Conservation (phyloP, 129 eudicot genomes). For the Pulicaria dysenterica region DNA sequence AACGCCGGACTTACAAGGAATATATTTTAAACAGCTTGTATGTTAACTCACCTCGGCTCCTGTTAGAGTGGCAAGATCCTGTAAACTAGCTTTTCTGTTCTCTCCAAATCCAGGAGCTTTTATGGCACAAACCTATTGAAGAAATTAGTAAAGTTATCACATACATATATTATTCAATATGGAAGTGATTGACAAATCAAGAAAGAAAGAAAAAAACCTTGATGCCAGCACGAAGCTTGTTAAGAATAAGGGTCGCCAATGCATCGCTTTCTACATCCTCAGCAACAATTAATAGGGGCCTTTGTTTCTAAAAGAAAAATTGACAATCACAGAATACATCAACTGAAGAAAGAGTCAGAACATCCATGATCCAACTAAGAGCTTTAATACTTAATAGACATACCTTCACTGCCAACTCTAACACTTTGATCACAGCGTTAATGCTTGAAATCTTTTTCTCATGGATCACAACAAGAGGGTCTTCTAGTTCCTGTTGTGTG, state of each 20-base stretch:
- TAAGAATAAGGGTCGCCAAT: conserved; percentile 73
- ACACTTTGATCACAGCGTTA: conserved; percentile 58
- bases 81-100: conserved; percentile 60
- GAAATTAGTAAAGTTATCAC: background rate
- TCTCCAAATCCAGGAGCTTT: conserved; percentile 94
- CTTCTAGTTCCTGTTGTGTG: conserved; percentile 63
- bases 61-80: conserved; percentile 75
- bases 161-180: background rate
- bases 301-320: conserved; percentile 56
- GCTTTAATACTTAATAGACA: background rate
- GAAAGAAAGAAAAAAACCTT: conserved; percentile 46
- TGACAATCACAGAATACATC: background rate
- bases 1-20: background rate
- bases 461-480: conserved; percentile 69
- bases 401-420: conserved; percentile 83
- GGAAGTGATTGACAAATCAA: background rate
- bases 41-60: conserved; percentile 59
- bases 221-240: conserved; percentile 73
- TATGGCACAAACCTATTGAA: conserved; percentile 69
- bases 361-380: background rate
- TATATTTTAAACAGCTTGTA: background rate
- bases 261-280: conserved; percentile 83
- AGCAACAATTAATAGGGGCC: conserved; percentile 70
- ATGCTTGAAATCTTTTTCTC: conserved; percentile 76
- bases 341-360: background rate